phyloP scores from a whole-genome alignment of 1,139 yeast species.

The Sugiyamaella novakii region DNA sequence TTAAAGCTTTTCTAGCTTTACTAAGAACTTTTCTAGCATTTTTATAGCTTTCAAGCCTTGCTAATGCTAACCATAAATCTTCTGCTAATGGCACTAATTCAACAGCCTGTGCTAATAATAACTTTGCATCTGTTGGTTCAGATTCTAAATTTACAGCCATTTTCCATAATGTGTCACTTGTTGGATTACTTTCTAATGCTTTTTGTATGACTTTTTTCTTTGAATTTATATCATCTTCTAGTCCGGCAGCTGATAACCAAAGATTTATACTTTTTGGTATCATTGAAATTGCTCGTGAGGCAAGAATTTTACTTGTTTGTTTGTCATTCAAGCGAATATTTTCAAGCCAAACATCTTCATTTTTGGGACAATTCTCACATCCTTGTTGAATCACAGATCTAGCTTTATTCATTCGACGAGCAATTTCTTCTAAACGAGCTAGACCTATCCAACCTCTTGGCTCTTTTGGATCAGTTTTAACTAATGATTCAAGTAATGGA shows the following conservation, averaged over 20 bases:
- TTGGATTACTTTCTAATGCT: slow-evolving; percentile 72
- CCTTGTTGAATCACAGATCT: slow-evolving; percentile 67
- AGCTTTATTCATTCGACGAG: slow-evolving; percentile 60
- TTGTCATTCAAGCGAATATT: slow-evolving; percentile 64
- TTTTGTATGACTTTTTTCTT: slow-evolving; percentile 64
- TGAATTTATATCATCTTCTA: slow-evolving; percentile 60
- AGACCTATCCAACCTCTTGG: slow-evolving; percentile 88
- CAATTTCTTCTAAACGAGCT: slow-evolving; percentile 75
- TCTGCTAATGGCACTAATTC: slow-evolving; percentile 68
- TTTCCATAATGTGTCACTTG: slow-evolving; percentile 66
- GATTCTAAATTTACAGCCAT: slow-evolving; percentile 50
- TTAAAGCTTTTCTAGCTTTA: slow-evolving; percentile 55
- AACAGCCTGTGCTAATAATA: slow-evolving; percentile 66
- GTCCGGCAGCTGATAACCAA: slow-evolving; percentile 71
- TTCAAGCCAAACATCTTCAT: slow-evolving; percentile 82
- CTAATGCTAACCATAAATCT: slow-evolving; percentile 63
- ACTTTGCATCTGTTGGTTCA: slow-evolving; percentile 51
- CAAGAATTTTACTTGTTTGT: slow-evolving; percentile 55
- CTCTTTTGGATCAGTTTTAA: slow-evolving; percentile 71
- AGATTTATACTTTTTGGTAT: slow-evolving; percentile 59
- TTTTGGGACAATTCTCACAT: slow-evolving; percentile 64
- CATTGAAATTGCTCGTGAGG: slow-evolving; percentile 64
- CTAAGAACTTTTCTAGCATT: slow-evolving; percentile 60
- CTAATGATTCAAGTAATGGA: slow-evolving; percentile 62
- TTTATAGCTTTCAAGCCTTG: slow-evolving; percentile 49